phyloP scores from a whole-genome alignment of 106 monocot species.

The Xerophyta viscosa region DNA sequence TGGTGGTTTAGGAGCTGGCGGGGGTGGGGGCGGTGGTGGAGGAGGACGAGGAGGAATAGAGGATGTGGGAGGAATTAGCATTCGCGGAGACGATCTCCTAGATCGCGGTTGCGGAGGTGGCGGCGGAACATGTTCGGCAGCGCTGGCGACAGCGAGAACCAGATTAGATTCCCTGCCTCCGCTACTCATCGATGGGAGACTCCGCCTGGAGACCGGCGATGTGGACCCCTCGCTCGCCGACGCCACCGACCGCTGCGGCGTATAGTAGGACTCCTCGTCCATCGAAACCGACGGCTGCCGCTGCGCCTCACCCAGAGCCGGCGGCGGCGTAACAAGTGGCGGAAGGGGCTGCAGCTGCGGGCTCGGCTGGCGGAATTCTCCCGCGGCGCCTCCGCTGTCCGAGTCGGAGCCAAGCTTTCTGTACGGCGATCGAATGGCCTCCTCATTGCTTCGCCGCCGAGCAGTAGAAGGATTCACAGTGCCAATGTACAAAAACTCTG shows the following conservation, averaged over 20 bases:
- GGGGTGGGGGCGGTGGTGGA: conserved; percentile 6
- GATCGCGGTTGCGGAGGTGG: conserved; percentile 8
- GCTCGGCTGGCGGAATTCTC: conserved; percentile 26
- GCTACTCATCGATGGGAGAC: conserved; percentile 1
- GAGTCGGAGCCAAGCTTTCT: conserved; percentile 15
- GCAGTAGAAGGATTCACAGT: conserved; percentile 14
- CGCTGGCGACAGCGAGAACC: too few species aligned
- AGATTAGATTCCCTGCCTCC: conserved; percentile 15
- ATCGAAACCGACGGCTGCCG: conserved; percentile 5
- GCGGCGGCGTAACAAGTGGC: conserved; percentile 5
- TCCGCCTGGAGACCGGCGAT: conserved; percentile 11
- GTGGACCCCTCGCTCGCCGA: conserved; percentile 21
- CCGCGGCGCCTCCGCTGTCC: background rate
- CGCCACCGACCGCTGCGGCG: conserved; percentile 25
- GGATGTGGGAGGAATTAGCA: conserved; percentile 10
- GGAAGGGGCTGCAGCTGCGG: conserved; percentile 51
- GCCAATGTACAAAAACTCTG: conserved; percentile 22
- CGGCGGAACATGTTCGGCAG: too few species aligned
- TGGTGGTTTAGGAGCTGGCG: background rate
- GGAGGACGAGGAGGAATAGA: background rate
- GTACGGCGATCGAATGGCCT: conserved; percentile 19
- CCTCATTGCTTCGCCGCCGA: background rate
- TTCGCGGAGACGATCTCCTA: conserved; percentile 22
- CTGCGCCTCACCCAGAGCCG: background rate
- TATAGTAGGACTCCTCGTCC: conserved; percentile 26